phyloP scores from a whole-genome alignment of 2,329 filamentous ascomycete species.

The Penicillium italicum region DNA sequence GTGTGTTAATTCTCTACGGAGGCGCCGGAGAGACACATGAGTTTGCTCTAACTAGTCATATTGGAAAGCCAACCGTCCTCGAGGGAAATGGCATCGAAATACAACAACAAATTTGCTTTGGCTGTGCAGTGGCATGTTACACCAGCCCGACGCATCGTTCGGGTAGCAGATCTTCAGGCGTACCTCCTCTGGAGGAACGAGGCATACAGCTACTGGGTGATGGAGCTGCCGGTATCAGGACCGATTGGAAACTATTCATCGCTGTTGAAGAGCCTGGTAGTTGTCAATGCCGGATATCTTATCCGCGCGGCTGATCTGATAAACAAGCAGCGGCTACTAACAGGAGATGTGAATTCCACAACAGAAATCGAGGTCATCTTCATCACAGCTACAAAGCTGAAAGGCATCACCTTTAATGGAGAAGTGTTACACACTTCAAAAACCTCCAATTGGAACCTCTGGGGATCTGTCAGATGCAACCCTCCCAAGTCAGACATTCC shows the following conservation, averaged over 20 bases:
- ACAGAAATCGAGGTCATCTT: slow-evolving; percentile 18
- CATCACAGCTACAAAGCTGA: background rate
- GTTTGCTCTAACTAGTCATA: slow-evolving; percentile 18
- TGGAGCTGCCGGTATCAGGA: slow-evolving; percentile 21
- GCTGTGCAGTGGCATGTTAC: slow-evolving; percentile 17
- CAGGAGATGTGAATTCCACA: slow-evolving; percentile 18
- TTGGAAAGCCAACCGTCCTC: slow-evolving; percentile 12
- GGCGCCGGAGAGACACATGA: slow-evolving; percentile 27
- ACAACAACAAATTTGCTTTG: background rate
- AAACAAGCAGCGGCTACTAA: background rate
- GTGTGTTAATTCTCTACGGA: slow-evolving; percentile 31
- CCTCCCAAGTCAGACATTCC: slow-evolving; percentile 8
- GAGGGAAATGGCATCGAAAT: slow-evolving; percentile 8
- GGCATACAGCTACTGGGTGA: slow-evolving; percentile 31
- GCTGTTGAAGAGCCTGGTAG: slow-evolving; percentile 20
- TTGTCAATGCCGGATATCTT: slow-evolving; percentile 30
- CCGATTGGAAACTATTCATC: slow-evolving; percentile 24
- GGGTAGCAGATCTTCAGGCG: slow-evolving; percentile 22
- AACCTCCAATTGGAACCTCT: background rate
- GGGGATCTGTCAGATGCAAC: slow-evolving; percentile 6
- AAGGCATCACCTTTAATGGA: slow-evolving; percentile 11
- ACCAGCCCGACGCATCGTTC: slow-evolving; percentile 16
- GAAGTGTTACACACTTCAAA: background rate
- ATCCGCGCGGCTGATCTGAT: slow-evolving; percentile 16
- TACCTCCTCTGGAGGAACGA: slow-evolving; percentile 30